phyloP scores from a whole-genome alignment of 345 rosid genomes.

The Euphorbia pulcherrima region DNA sequence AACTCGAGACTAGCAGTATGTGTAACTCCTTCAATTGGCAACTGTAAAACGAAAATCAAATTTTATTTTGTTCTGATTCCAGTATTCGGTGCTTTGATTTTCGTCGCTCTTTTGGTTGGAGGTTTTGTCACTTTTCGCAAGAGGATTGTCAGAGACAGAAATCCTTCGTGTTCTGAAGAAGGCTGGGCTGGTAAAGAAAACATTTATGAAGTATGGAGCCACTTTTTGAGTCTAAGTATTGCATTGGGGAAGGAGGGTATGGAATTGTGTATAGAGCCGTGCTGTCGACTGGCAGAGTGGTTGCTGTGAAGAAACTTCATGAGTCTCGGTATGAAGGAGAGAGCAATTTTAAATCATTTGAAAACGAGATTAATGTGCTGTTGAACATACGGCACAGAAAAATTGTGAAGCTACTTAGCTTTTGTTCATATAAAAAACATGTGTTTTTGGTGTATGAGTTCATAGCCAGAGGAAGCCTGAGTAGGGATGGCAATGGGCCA shows the following conservation, averaged over 20 bases:
- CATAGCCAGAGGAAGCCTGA: slow-evolving; percentile 13
- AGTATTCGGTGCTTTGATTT: not conserved
- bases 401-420: slow-evolving; percentile 13
- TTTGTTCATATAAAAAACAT: not conserved
- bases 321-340: not conserved
- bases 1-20: not conserved
- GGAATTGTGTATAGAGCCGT: slow-evolving; percentile 12
- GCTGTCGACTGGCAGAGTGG: slow-evolving; percentile 5
- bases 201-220: not conserved
- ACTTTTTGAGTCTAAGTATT: slow-evolving; percentile 1
- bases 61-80: not conserved
- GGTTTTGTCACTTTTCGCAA: not conserved
- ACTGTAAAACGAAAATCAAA: not conserved
- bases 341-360: slow-evolving; percentile 4
- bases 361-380: slow-evolving; percentile 5
- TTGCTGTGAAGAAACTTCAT: slow-evolving; percentile 20
- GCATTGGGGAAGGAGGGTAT: slow-evolving; percentile 16
- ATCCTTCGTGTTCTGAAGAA: not conserved
- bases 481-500: no score
- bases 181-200: not conserved
- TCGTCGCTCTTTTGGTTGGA: not conserved
- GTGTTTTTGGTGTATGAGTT: slow-evolving; percentile 12
- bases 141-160: not conserved
- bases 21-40: not conserved
- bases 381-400: slow-evolving; percentile 13